Conservation (phyloP, 1,139 yeast genomes). For the Yamadazyma taylorii region DNA sequence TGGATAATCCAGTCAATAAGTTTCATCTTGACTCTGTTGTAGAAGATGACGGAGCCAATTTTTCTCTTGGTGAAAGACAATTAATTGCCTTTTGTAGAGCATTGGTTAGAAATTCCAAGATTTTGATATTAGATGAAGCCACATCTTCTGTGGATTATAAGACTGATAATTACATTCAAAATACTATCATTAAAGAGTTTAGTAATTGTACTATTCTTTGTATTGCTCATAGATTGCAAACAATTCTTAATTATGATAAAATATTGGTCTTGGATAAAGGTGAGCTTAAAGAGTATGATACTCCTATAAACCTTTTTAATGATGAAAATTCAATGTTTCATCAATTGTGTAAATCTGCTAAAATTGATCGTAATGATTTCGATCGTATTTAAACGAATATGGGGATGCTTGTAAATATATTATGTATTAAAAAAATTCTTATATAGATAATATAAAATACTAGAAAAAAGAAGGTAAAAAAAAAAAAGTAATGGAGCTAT, state of each 20-base stretch:
- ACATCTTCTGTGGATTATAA: slow-evolving; percentile 59
- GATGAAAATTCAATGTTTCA: slow-evolving; percentile 34
- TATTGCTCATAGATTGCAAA: slow-evolving; percentile 55
- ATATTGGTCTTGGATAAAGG: slow-evolving; percentile 55
- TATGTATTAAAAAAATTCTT: not conserved
- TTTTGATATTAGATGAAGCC: slow-evolving; percentile 54
- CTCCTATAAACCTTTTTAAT: slow-evolving; percentile 43
- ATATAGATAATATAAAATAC: not conserved
- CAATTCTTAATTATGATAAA: slow-evolving; percentile 49
- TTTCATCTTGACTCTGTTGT: slow-evolving; percentile 50
- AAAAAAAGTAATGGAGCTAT: no score
- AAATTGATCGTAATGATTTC: slow-evolving; percentile 6
- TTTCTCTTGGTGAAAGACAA: slow-evolving; percentile 55
- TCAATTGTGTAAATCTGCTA: slow-evolving; percentile 38
- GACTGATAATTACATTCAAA: slow-evolving; percentile 51
- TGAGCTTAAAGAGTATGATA: slow-evolving; percentile 45
- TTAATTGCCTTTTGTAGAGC: slow-evolving; percentile 54
- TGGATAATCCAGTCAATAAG: slow-evolving; percentile 14
- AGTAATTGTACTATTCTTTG: slow-evolving; percentile 49
- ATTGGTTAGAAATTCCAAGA: slow-evolving; percentile 46
- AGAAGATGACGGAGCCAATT: slow-evolving; percentile 52
- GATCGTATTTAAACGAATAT: not conserved
- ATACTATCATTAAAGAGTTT: slow-evolving; percentile 45
- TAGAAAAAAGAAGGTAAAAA: no score
- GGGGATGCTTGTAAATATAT: not conserved